These are phyloP conservation scores for Climacium dendroides DNA, from an alignment of 225 moss, liverwort and hornwort species.

Conservation along the genomic window DNA sequence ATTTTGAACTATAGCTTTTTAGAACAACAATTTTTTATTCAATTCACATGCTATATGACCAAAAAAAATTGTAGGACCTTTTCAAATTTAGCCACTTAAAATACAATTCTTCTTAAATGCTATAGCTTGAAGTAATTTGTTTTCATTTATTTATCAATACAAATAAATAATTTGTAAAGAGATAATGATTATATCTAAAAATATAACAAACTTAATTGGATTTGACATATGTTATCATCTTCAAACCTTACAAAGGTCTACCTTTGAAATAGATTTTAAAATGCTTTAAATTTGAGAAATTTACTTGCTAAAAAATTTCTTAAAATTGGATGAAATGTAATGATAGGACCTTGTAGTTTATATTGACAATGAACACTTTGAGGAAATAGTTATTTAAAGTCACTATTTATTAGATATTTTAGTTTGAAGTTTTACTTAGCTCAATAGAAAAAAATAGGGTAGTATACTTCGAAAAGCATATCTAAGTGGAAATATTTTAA, in stretches of 20 bases:
- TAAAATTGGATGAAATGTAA: neutral
- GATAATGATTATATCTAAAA: neutral
- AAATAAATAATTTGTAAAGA: neutral
- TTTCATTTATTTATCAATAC: fast-evolving
- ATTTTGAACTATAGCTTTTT: neutral
- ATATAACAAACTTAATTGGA: fast-evolving
- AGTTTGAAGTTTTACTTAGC: neutral
- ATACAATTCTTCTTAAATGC: neutral
- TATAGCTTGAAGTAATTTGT: neutral
- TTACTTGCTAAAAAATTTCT: neutral
- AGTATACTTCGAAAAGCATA: neutral
- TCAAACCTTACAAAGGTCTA: neutral
- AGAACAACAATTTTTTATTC: neutral
- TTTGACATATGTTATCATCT: neutral
- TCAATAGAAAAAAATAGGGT: neutral
- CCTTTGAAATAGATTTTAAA: neutral
- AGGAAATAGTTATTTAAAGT: neutral
- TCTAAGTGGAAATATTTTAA: neutral
- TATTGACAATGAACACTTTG: fast-evolving
- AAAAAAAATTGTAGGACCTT: neutral
- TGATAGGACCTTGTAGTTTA: neutral
- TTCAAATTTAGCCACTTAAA: neutral
- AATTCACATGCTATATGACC: fast-evolving
- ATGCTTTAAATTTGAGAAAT: neutral
- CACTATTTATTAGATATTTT: neutral